These are phyloP conservation scores for Lavandula angustifolia DNA, from an alignment of 257 asterid species.

Conservation along the genomic window DNA sequence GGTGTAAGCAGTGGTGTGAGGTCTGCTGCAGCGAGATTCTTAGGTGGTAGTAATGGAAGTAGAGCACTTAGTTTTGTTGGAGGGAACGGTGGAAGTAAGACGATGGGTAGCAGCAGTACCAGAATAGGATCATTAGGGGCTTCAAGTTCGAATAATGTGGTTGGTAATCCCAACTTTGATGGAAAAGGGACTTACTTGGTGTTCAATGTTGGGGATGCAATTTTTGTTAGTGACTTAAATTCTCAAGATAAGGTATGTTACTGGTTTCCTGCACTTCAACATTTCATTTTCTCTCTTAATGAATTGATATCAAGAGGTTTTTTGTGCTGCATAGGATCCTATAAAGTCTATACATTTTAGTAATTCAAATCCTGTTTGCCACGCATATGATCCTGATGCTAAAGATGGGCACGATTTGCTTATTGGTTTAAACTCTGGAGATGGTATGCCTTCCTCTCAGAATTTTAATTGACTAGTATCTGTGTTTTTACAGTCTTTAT, in stretches of 20 bases:
- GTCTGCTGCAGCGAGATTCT: slow-evolving; percentile 93
- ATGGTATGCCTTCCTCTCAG: slow-evolving; percentile 52
- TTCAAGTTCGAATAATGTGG: slow-evolving; percentile 65
- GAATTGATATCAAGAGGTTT: slow-evolving; percentile 42
- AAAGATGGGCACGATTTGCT: slow-evolving; percentile 99
- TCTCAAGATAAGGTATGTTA: slow-evolving; percentile 91
- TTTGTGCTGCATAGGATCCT: slow-evolving; percentile 75
- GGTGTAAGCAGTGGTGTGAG: slow-evolving; percentile 91
- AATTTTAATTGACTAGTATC: slow-evolving; percentile 14
- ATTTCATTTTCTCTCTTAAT: slow-evolving; percentile 21
- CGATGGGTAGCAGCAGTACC: slow-evolving; percentile 54
- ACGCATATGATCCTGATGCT: slow-evolving; percentile 91
- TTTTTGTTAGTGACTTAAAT: slow-evolving; percentile 85
- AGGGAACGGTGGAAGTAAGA: slow-evolving; percentile 89
- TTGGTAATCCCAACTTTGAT: slow-evolving; percentile 75
- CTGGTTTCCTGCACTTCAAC: slow-evolving; percentile 27
- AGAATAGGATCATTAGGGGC: slow-evolving; percentile 86
- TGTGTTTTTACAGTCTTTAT: slow-evolving; percentile 16
- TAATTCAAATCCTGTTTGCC: slow-evolving; percentile 92
- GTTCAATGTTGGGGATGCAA: slow-evolving; percentile 91
- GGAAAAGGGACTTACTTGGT: slow-evolving; percentile 95
- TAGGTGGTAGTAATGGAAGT: slow-evolving; percentile 89
- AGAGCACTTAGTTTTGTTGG: slow-evolving; percentile 94
- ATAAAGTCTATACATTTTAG: slow-evolving; percentile 90
- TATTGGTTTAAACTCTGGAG: slow-evolving; percentile 92